These are phyloP conservation scores for Fusarium kyushuense DNA, from an alignment of 2,329 filamentous ascomycete genomes.

Conservation along the genomic window DNA sequence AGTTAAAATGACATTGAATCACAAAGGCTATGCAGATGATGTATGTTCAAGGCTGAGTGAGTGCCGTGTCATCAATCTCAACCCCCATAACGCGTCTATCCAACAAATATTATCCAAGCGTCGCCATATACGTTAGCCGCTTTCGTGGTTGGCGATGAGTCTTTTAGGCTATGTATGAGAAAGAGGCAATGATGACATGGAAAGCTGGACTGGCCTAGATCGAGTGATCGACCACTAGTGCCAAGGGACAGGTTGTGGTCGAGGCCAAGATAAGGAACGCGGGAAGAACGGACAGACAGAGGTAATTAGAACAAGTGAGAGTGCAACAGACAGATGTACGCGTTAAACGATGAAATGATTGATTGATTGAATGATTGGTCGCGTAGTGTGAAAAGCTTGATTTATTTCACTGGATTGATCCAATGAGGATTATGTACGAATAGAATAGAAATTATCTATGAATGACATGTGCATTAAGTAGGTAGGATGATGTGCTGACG, in stretches of 20 bases:
- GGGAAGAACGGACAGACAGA: slow-evolving; percentile 10
- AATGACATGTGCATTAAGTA: not conserved
- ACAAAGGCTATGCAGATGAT: slow-evolving; percentile 3
- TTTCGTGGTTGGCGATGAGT: slow-evolving; percentile 8
- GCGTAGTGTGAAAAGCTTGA: slow-evolving; percentile 12
- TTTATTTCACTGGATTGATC: not conserved
- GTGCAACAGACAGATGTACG: not conserved
- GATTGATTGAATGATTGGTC: slow-evolving; percentile 10
- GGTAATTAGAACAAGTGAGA: slow-evolving; percentile 23
- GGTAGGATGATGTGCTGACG: not conserved
- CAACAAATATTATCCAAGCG: slow-evolving; percentile 6
- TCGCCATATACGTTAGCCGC: slow-evolving; percentile 10
- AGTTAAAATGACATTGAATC: not conserved
- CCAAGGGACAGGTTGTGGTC: slow-evolving; percentile 33
- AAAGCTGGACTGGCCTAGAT: slow-evolving; percentile 24
- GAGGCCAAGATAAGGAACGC: slow-evolving; percentile 39
- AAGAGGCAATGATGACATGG: slow-evolving; percentile 14
- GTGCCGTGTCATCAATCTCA: not conserved
- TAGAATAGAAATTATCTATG: not conserved
- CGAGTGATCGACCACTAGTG: slow-evolving; percentile 44
- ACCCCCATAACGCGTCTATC: slow-evolving; percentile 4
- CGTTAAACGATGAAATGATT: too few relatives aligned
- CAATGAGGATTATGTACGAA: not conserved
- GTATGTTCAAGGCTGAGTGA: not conserved
- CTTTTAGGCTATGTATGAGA: slow-evolving; percentile 4